Percentiles rank a stretch among this genome's conserved stretches.
Evolutionary conservation across 2,329 filamentous ascomycete genomes (phyloP).

Genomic region (Didymella arachidicola): DNA sequence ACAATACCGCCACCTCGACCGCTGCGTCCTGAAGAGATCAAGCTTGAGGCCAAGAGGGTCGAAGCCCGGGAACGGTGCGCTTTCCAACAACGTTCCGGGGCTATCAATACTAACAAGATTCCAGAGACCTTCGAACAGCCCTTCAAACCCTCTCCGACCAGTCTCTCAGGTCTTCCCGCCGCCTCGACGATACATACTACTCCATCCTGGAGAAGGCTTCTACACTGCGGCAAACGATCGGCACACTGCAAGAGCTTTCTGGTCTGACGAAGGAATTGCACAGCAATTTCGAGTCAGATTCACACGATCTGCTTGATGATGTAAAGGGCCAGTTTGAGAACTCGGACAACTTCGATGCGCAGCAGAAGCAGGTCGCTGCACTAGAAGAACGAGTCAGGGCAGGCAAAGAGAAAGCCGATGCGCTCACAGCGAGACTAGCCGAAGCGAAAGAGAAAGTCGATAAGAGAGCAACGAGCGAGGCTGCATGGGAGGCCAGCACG

Average conservation of each 20-base stretch:
- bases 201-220: slow-evolving; percentile 74
- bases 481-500: slow-evolving; percentile 71
- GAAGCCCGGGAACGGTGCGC: slow-evolving; percentile 51
- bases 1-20: slow-evolving; percentile 33
- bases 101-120: slow-evolving; percentile 26
- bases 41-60: slow-evolving; percentile 45
- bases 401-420: slow-evolving; percentile 66
- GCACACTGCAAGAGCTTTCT: slow-evolving; percentile 72
- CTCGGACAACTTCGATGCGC: slow-evolving; percentile 69
- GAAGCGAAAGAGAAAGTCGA: slow-evolving; percentile 70
- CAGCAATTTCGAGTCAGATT: slow-evolving; percentile 66
- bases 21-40: slow-evolving; percentile 52
- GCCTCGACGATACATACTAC: slow-evolving; percentile 78
- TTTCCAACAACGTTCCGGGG: not conserved
- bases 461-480: slow-evolving; percentile 71
- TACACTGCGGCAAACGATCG: slow-evolving; percentile 69
- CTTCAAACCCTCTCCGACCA: slow-evolving; percentile 62
- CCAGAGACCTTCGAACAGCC: slow-evolving; percentile 51
- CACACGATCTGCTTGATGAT: slow-evolving; percentile 66
- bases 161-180: slow-evolving; percentile 68
- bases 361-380: slow-evolving; percentile 68
- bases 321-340: slow-evolving; percentile 66
- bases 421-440: slow-evolving; percentile 69
- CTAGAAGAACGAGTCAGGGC: slow-evolving; percentile 68
- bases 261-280: slow-evolving; percentile 66